Evolutionary conservation across 2,329 filamentous ascomycete species (phyloP), one percentile per base, ranked within the genome.

Genomic region (Alternaria arbusti): DNA sequence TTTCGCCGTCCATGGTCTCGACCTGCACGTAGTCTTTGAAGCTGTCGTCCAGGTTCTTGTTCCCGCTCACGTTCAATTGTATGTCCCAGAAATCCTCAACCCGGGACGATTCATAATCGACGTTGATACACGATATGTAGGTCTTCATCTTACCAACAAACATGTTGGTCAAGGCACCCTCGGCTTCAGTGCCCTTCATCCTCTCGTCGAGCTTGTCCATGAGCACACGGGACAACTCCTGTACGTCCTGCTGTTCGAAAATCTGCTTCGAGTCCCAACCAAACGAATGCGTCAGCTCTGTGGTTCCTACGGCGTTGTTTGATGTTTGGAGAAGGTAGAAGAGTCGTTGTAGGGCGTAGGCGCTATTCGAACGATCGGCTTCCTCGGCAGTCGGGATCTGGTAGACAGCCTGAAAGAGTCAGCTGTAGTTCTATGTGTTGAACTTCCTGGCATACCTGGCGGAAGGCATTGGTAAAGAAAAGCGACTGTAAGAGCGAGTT

Each of bases 11-110:
- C 80, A 99, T 90, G 32, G 94, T 97, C 81, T 99, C 96, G 36
- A 97, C 95, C 75, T 97, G 91, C 71, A 99, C 91, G 78, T 99
- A 99, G 80, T 98, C 94, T 77, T 90, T 90, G 84, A 99, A 98
- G 77, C 95, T 98, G 74, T 96, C 94, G 67, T 97, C 91, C 30
- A 99, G 84, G 65, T 92, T 95, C 82, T 93, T 94, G 85, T 97
- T 97, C 30, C 94, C 94, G 67, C 92, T 91, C 54, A 99, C 96
- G 70, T 98, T 99, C 71, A 99, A 88, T 79, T 99, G 96, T 64
- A 99, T 93, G 78, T 99, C 96, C 96, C 96, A 99, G 79, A 97
- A 99, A 73, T 99, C 96, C 80, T 99, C 96, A 69, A 96, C 89
- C 65, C 95, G 89, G 66, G 94, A 97, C 22, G 94, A 97, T 83